These are phyloP conservation scores for Tuber borchii DNA, from an alignment of 495 filamentous ascomycete genomes.

Conservation along the genomic window DNA sequence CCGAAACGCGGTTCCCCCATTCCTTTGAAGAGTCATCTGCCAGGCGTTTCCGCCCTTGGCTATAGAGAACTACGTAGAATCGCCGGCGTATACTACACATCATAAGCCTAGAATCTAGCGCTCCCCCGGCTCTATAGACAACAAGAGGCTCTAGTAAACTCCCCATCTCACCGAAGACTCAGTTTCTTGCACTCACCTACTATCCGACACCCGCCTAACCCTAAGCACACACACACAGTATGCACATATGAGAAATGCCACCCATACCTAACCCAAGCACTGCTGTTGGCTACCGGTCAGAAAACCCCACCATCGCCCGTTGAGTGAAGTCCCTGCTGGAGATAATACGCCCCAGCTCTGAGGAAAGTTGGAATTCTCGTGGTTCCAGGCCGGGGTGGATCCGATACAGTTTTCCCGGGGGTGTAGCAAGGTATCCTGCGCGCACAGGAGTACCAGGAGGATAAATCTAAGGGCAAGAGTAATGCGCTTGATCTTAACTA, in stretches of 20 bases:
- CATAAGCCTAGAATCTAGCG: background rate
- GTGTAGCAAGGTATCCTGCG: conserved; percentile 1
- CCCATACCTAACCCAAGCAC: conserved; percentile 46
- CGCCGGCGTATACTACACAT: conserved; percentile 23
- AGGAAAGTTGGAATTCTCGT: conserved; percentile 45
- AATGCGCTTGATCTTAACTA: background rate
- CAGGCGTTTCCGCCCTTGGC: conserved; percentile 27
- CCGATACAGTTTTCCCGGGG: conserved; percentile 43
- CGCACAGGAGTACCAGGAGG: background rate
- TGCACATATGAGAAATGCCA: conserved; percentile 43
- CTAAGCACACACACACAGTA: background rate
- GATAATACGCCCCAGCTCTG: conserved; percentile 44
- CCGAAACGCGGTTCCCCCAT: conserved; percentile 28
- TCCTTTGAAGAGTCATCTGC: conserved; percentile 35
- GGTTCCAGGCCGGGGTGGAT: conserved; percentile 44
- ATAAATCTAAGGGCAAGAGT: background rate
- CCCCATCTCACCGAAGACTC: conserved; percentile 44
- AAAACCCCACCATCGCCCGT: conserved; percentile 45
- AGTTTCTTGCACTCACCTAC: conserved; percentile 36
- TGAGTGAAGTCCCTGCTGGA: conserved; percentile 48
- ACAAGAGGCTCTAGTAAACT: conserved; percentile 41
- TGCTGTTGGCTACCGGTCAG: conserved; percentile 46
- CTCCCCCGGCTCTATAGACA: background rate
- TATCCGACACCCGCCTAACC: background rate
- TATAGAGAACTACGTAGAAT: conserved; percentile 42